phyloP scores from a whole-genome alignment of 345 rosid species.

The Noccaea bulbosa region DNA sequence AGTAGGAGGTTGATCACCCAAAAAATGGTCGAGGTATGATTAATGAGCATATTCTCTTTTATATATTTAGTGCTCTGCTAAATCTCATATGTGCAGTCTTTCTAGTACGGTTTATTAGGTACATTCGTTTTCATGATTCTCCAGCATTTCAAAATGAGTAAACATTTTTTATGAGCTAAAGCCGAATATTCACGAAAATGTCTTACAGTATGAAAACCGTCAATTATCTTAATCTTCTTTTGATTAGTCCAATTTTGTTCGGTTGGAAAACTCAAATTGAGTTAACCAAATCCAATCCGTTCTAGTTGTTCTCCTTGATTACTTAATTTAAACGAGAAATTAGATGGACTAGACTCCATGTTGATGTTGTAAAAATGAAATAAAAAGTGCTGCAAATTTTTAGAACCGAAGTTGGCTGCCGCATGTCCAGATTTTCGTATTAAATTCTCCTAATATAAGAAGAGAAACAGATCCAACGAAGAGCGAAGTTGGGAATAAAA shows the following conservation, averaged over 20 bases:
- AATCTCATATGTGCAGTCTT: conserved; percentile 16
- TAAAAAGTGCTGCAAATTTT: neutral
- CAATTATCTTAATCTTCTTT: neutral
- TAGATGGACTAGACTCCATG: conserved; percentile 21
- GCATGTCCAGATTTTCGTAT: no score
- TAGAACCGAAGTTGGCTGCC: no score
- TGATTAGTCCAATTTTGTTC: neutral
- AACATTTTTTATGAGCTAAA: conserved; percentile 15
- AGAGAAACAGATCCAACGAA: no score
- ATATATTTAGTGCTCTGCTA: conserved; percentile 35
- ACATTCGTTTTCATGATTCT: conserved; percentile 39
- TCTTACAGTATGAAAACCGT: neutral
- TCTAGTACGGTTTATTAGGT: conserved; percentile 16
- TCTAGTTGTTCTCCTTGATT: neutral
- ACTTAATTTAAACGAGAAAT: neutral
- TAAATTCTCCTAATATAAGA: no score
- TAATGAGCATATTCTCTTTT: conserved; percentile 38
- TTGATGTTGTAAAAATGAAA: conserved; percentile 1
- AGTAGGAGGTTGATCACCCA: neutral
- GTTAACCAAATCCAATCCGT: neutral
- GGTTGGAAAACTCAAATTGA: conserved; percentile 2
- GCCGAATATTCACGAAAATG: neutral
- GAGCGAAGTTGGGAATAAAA: no score
- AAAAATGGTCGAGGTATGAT: conserved; percentile 21
- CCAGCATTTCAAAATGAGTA: conserved; percentile 1